These are phyloP conservation scores for Sclerotinia sclerotiorum DNA, from an alignment of 2,329 filamentous ascomycete genomes.

Conservation along the genomic window DNA sequence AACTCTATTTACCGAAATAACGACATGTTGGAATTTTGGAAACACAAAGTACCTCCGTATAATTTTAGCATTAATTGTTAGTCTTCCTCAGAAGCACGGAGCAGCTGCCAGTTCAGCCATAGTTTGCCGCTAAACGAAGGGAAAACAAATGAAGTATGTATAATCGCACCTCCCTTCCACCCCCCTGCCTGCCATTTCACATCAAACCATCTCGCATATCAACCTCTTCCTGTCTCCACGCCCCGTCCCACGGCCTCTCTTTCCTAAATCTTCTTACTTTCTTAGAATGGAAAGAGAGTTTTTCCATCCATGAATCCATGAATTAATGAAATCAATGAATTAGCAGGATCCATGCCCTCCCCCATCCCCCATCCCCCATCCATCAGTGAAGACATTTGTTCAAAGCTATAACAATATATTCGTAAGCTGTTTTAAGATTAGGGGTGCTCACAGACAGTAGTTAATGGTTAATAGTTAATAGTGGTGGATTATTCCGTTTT, in stretches of 20 bases:
- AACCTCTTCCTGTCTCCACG: neutral
- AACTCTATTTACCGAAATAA: constrained; percentile 5
- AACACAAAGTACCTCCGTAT: constrained; percentile 4
- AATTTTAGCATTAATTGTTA: constrained; percentile 9
- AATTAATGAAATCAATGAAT: neutral
- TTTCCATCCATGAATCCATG: neutral
- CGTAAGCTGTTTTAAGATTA: constrained; percentile 18
- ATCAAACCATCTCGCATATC: constrained; percentile 10
- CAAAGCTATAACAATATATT: constrained; percentile 7
- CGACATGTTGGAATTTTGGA: constrained; percentile 3
- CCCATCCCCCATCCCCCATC: neutral
- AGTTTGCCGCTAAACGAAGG: constrained; percentile 17
- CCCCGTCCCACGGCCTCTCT: too few species aligned
- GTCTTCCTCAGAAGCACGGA: constrained; percentile 12
- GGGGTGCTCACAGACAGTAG: constrained; percentile 3
- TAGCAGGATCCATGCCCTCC: neutral
- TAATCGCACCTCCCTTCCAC: constrained; percentile 2
- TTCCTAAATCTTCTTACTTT: neutral
- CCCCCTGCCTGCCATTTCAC: constrained; percentile 11
- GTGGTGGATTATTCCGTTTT: neutral
- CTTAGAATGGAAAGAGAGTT: constrained; percentile 17
- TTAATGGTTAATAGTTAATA: neutral
- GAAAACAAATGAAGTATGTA: constrained; percentile 17
- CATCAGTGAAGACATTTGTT: constrained; percentile 6
- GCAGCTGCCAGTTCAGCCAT: constrained; percentile 18